phyloP scores from a whole-genome alignment of 192 early-diverging fungal genomes.

The Hyaloraphidium curvatum region DNA sequence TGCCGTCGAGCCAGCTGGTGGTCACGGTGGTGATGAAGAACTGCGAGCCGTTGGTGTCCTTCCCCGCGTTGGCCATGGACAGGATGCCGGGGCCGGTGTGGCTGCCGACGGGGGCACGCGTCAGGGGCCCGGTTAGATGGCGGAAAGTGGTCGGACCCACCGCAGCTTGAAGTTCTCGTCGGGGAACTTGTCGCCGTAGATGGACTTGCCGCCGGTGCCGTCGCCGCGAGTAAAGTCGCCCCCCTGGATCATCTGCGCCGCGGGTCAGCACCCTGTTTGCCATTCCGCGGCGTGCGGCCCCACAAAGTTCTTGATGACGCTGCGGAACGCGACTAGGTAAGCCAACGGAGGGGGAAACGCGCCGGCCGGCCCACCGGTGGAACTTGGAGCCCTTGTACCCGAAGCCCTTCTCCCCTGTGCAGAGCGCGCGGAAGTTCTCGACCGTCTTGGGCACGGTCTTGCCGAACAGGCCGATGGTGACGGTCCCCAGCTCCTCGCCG shows the following conservation, averaged over 20 bases:
- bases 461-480: constrained; percentile 52
- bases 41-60: constrained; percentile 61
- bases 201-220: constrained; percentile 73
- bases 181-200: constrained; percentile 64
- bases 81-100: neutral
- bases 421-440: constrained; percentile 76
- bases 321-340: constrained; percentile 24
- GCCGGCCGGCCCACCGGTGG: constrained; percentile 38
- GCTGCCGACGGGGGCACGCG: neutral
- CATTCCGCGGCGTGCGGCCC: constrained; percentile 7
- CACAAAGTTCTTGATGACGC: constrained; percentile 35
- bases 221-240: constrained; percentile 56
- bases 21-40: constrained; percentile 77
- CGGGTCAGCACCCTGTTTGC: no score
- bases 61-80: constrained; percentile 26
- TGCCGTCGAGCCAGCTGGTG: constrained; percentile 31
- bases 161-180: constrained; percentile 87
- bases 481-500: constrained; percentile 40
- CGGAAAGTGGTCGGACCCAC: neutral
- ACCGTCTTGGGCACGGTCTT: constrained; percentile 81
- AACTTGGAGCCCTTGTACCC: constrained; percentile 49
- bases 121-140: neutral
- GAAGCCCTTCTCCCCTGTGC: constrained; percentile 38
- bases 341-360: no score
- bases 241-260: constrained; percentile 67